A percentile compares a stretch with the other conserved stretches of the same genome.
Evolutionary conservation across 2,329 filamentous ascomycete species (phyloP).

Genomic region (Macrophomina tecta): DNA sequence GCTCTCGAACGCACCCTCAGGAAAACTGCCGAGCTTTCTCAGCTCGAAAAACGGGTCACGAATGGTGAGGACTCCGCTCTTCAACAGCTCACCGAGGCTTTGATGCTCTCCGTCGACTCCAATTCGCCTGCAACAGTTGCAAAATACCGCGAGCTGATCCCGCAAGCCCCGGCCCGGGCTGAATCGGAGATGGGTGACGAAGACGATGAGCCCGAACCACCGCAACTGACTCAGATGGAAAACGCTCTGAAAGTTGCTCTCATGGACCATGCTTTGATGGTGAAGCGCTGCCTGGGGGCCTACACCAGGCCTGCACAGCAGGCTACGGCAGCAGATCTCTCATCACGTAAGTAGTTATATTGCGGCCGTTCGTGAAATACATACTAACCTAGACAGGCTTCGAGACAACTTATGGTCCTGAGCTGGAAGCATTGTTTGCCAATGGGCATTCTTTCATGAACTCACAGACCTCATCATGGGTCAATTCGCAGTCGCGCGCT

Average conservation of each 20-base stretch:
- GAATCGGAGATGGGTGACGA: constrained; percentile 40
- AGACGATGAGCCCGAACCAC: constrained; percentile 50
- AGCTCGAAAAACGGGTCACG: constrained; percentile 74
- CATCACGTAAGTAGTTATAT: constrained; percentile 62
- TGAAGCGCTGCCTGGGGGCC: constrained; percentile 78
- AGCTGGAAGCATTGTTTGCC: constrained; percentile 50
- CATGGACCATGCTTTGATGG: constrained; percentile 85
- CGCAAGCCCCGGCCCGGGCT: constrained; percentile 49
- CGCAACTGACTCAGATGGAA: constrained; percentile 63
- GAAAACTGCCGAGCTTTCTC: constrained; percentile 84
- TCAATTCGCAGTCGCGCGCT: constrained; percentile 32
- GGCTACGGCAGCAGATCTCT: constrained; percentile 65
- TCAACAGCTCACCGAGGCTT: constrained; percentile 73
- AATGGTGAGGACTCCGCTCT: constrained; percentile 75
- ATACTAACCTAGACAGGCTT: constrained; percentile 45
- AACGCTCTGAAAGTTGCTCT: constrained; percentile 83
- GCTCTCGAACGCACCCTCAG: constrained; percentile 87
- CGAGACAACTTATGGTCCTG: constrained; percentile 52
- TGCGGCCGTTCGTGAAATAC: not conserved
- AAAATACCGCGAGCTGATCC: constrained; percentile 76
- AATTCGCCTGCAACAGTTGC: constrained; percentile 77
- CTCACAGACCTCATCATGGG: constrained; percentile 44
- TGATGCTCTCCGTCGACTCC: constrained; percentile 78
- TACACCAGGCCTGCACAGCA: constrained; percentile 70
- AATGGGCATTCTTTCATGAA: constrained; percentile 36